phyloP scores from a whole-genome alignment of 2,329 filamentous ascomycete genomes.

The Cyanodermella asteris region DNA sequence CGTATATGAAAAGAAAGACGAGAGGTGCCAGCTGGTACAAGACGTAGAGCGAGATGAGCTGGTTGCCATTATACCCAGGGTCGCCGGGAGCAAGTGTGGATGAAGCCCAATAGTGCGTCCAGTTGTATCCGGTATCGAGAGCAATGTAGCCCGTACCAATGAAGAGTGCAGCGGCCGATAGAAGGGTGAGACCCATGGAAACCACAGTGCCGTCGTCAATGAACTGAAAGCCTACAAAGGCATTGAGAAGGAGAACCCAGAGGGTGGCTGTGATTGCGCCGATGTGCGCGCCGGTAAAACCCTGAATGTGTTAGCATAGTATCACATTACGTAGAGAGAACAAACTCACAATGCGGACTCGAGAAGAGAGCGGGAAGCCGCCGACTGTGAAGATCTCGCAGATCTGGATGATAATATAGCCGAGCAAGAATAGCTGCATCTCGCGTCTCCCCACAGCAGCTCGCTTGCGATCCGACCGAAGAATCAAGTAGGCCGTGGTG shows the following conservation, averaged over 20 bases:
- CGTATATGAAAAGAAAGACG: constrained; percentile 73
- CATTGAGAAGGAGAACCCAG: constrained; percentile 85
- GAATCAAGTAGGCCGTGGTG: constrained; percentile 43
- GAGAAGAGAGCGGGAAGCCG: constrained; percentile 53
- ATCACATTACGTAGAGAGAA: neutral
- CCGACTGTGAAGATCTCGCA: constrained; percentile 95
- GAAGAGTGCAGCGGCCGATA: constrained; percentile 51
- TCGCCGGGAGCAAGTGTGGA: constrained; percentile 29
- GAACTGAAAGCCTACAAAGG: constrained; percentile 76
- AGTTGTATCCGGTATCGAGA: constrained; percentile 73
- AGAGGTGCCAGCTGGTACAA: constrained; percentile 80
- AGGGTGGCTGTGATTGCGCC: constrained; percentile 70
- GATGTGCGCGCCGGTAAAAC: constrained; percentile 75
- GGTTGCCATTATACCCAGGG: too few species aligned
- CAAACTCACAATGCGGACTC: constrained; percentile 46
- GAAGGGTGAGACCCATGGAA: constrained; percentile 53
- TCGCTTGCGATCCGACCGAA: constrained; percentile 68
- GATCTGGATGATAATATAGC: constrained; percentile 70
- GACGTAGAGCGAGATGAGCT: constrained; percentile 73
- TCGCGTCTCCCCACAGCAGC: constrained; percentile 89
- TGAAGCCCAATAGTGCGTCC: constrained; percentile 55
- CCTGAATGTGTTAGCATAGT: constrained; percentile 24
- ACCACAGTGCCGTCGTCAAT: constrained; percentile 80
- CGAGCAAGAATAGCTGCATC: constrained; percentile 81
- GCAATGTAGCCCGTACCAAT: constrained; percentile 89